phyloP scores from a whole-genome alignment of 1,139 yeast species.

The Groenewaldozyma sp. region DNA sequence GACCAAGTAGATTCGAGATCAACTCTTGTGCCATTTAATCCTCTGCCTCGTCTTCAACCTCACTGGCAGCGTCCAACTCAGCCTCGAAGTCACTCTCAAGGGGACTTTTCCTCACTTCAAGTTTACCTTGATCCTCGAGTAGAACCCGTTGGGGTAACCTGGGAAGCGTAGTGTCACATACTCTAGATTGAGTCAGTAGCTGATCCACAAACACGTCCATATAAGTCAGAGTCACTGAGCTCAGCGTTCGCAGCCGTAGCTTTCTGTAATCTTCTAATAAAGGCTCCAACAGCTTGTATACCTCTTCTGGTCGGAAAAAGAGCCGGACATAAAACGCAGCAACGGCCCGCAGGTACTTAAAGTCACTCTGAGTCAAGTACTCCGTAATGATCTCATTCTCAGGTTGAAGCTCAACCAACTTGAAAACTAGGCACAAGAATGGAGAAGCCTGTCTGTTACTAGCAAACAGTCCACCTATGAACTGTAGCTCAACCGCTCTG shows the following conservation, averaged over 20 bases:
- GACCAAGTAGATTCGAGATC: background rate
- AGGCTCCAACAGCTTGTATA: constrained; percentile 45
- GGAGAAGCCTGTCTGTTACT: constrained; percentile 44
- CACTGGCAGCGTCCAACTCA: background rate
- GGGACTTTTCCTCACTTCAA: constrained; percentile 31
- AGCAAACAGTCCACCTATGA: constrained; percentile 44
- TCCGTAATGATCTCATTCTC: constrained; percentile 42
- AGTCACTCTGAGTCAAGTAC: constrained; percentile 46
- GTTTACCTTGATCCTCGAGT: constrained; percentile 32
- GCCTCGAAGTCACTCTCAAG: constrained; percentile 23
- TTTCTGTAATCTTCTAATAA: constrained; percentile 48
- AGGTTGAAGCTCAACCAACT: constrained; percentile 58
- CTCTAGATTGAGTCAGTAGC: constrained; percentile 41
- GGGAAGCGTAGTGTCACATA: constrained; percentile 54
- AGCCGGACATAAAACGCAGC: constrained; percentile 52
- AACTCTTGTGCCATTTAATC: too few species aligned
- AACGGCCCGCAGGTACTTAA: constrained; percentile 59
- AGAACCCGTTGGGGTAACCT: constrained; percentile 38
- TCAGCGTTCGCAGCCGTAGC: constrained; percentile 29
- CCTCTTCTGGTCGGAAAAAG: constrained; percentile 36
- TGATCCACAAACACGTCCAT: constrained; percentile 58
- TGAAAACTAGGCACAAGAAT: constrained; percentile 54
- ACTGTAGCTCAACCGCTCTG: constrained; percentile 34
- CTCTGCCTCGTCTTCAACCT: constrained; percentile 8
- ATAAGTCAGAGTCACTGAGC: constrained; percentile 32